Evolutionary conservation across 805 yeast genomes (phyloP).

Genomic region (Candida khao-thaluensis): DNA sequence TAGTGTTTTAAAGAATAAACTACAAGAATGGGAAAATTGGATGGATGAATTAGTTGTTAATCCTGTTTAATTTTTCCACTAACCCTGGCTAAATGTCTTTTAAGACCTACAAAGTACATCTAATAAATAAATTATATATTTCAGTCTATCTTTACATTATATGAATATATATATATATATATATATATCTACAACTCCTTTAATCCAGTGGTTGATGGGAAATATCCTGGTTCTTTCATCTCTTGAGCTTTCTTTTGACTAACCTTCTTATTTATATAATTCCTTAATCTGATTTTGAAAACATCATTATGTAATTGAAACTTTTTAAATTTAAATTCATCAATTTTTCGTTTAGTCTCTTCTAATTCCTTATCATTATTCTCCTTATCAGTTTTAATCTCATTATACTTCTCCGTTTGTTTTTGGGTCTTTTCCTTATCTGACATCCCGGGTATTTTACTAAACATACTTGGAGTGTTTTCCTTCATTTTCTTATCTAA

Average conservation of each 20-base stretch:
- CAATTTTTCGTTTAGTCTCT: conserved; percentile 21
- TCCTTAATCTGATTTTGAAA: conserved; percentile 40
- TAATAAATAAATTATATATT: too few species aligned
- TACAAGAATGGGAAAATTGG: conserved; percentile 73
- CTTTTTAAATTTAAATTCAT: conserved; percentile 33
- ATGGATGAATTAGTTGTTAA: conserved; percentile 72
- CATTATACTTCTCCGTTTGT: conserved; percentile 21
- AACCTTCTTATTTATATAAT: conserved; percentile 31
- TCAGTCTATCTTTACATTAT: too few species aligned
- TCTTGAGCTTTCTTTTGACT: conserved; percentile 30
- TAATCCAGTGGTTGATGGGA: conserved; percentile 34
- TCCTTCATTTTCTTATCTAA: conserved; percentile 24
- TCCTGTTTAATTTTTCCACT: conserved; percentile 15
- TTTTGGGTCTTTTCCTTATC: conserved; percentile 21
- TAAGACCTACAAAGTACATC: too few species aligned
- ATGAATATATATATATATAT: too few species aligned
- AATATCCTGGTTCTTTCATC: conserved; percentile 35
- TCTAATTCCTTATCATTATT: conserved; percentile 20
- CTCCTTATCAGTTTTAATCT: conserved; percentile 16
- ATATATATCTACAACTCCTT: conserved; percentile 6
- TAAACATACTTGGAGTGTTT: conserved; percentile 35
- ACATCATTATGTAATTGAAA: conserved; percentile 42
- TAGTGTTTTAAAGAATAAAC: conserved; percentile 58
- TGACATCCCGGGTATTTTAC: conserved; percentile 21
- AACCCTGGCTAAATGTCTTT: too few species aligned